Evolutionary conservation across 768 basidiomycete genomes (phyloP).

Genomic region (Chlorophyllum brunneum): DNA sequence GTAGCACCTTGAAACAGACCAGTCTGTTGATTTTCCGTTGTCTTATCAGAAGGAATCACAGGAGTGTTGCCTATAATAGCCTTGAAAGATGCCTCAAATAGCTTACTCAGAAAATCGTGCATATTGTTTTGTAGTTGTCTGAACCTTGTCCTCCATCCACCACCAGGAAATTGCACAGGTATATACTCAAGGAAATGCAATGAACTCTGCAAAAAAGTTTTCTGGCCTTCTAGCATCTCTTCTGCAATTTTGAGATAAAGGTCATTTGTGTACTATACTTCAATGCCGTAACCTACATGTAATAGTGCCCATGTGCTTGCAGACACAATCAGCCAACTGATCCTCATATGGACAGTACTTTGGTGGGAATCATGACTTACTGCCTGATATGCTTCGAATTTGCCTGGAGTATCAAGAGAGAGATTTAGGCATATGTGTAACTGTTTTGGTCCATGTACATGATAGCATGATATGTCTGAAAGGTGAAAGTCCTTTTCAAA

Average conservation of each 20-base stretch:
- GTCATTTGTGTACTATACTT: constrained; percentile 4
- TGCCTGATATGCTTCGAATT: constrained; percentile 23
- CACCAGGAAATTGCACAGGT: constrained; percentile 46
- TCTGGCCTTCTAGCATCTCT: not conserved
- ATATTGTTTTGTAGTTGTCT: constrained; percentile 13
- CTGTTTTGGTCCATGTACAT: constrained; percentile 18
- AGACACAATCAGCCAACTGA: not conserved
- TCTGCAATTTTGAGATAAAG: constrained; percentile 6
- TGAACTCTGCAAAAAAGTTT: constrained; percentile 2
- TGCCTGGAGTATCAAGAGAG: constrained; percentile 19
- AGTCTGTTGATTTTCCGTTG: constrained; percentile 13
- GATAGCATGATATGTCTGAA: constrained; percentile 16
- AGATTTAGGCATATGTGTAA: constrained; percentile 20
- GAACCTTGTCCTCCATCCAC: constrained; percentile 36
- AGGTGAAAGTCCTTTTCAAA: constrained; percentile 24
- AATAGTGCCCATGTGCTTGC: too few relatives aligned
- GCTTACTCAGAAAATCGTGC: constrained; percentile 18
- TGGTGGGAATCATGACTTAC: constrained; percentile 16
- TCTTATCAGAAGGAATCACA: constrained; percentile 1
- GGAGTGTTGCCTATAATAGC: constrained; percentile 15
- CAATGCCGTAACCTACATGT: constrained; percentile 10
- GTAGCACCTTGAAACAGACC: constrained; percentile 14
- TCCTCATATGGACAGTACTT: too few relatives aligned
- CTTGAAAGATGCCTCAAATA: constrained; percentile 18
- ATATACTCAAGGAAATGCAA: constrained; percentile 32